A percentile compares a stretch with the other conserved stretches of the same genome.
These are phyloP conservation scores for Verbascum thapsus DNA, from an alignment of 257 asterid species.

Conservation along the genomic window DNA sequence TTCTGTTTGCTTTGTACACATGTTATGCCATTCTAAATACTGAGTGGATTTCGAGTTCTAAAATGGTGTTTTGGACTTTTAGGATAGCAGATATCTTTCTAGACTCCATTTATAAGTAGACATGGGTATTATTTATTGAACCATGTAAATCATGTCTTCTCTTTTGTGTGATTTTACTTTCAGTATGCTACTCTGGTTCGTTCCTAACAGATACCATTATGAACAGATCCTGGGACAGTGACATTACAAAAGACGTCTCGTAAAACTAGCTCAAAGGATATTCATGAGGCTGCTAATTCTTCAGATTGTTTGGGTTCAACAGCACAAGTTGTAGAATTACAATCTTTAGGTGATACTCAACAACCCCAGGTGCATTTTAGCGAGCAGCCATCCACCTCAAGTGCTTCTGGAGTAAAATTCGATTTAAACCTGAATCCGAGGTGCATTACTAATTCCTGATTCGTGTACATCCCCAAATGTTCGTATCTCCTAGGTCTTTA, in stretches of 20 bases:
- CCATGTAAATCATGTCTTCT: too few species aligned
- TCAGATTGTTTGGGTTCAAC: conserved; percentile 35
- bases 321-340: conserved; percentile 32
- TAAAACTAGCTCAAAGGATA: conserved; percentile 31
- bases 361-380: conserved; percentile 30
- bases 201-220: background rate
- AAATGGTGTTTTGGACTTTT: too few species aligned
- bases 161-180: too few species aligned
- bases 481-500: conserved; percentile 20
- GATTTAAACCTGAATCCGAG: conserved; percentile 22
- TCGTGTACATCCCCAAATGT: background rate
- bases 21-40: conserved; percentile 21
- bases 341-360: conserved; percentile 32
- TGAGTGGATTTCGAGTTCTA: too few species aligned
- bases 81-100: too few species aligned
- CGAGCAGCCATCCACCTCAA: conserved; percentile 30
- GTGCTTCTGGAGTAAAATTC: conserved; percentile 29
- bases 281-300: conserved; percentile 27
- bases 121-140: too few species aligned
- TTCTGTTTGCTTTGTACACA: conserved; percentile 1
- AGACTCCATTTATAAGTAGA: too few species aligned
- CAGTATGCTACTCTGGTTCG: too few species aligned
- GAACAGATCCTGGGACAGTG: conserved; percentile 29
- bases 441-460: conserved; percentile 27
- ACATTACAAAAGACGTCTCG: conserved; percentile 27